Evolutionary conservation across 306 rosid species (phyloP), one percentile per base, ranked within the genome.

Genomic region (Inga laurina): DNA sequence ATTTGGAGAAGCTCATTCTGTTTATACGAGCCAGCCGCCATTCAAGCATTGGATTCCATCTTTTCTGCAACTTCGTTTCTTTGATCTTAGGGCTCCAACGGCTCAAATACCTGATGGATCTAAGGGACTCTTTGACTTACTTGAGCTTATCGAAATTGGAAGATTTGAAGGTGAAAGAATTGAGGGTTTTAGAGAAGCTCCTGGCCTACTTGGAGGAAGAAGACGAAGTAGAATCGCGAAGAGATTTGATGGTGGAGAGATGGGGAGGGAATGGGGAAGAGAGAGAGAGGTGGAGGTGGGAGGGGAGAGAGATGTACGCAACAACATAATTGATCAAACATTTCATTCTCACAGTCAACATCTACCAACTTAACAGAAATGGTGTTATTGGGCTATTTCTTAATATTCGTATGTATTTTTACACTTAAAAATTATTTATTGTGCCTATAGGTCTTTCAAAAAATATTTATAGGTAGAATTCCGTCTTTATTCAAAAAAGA

Each of bases 21-120:
- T 67, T 90, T 92, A 83, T 90, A 78, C n/a, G 94, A 92, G 37
- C 94, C 97, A 74, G 97, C 93, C 68, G 88, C 97, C 91, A 92
- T 14, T 79, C 94, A 94, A 6, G 86, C 93, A 86, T 82, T 90
- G 45, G 93, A 92, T 69, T 92, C 91, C 94, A 92, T 92, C 80
- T 43, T 79, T 62, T 14, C 16, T 15, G 22, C 51, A 51, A 57
- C 67, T 43, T 27, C 4, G 46, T 35, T 13, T 37, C 24, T 13
- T 12, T 2, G 15, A 44, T 65, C 62, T 45, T 91, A 43, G 97
- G 95, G 79, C 86, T 95, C 97, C 98, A 94, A 35, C 93, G 91
- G 52, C 98, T 94, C 86, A 94, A 85, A 81, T 72, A 94, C 98
- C 91, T 89, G 72, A 94, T 87, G 13, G 87, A 91, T 52, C 98